These are phyloP conservation scores for Phytophthora sansomeana DNA, from an alignment of 352 stramenopile genomes.

Conservation along the genomic window DNA sequence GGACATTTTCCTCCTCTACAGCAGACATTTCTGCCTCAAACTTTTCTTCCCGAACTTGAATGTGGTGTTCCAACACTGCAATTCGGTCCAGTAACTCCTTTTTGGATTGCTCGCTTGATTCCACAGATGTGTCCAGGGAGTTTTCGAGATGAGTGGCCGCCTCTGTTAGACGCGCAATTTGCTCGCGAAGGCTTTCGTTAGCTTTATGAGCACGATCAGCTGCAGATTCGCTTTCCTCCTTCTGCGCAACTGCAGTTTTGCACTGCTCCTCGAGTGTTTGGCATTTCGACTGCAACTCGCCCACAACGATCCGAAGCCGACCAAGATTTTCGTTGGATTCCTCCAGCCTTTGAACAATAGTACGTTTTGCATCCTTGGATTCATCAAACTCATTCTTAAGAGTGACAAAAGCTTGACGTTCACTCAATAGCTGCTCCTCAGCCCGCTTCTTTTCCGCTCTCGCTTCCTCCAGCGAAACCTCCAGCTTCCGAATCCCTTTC, in stretches of 20 bases:
- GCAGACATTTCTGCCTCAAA: conserved; percentile 34
- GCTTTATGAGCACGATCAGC: conserved; percentile 18
- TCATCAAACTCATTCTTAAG: conserved; percentile 67
- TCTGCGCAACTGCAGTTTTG: conserved; percentile 18
- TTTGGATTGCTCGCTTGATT: conserved; percentile 36
- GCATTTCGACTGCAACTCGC: conserved; percentile 46
- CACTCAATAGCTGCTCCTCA: conserved; percentile 59
- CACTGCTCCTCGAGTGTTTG: conserved; percentile 42
- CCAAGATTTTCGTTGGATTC: conserved; percentile 79
- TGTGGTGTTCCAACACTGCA: conserved; percentile 37
- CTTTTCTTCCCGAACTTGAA: conserved; percentile 36
- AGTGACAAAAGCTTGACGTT: conserved; percentile 60
- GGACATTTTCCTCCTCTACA: conserved; percentile 27
- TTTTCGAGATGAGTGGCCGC: conserved; percentile 34
- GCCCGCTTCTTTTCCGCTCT: conserved; percentile 57
- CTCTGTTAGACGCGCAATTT: conserved; percentile 26
- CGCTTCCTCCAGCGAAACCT: conserved; percentile 53
- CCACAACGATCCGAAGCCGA: conserved; percentile 60
- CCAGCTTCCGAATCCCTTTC: conserved; percentile 78
- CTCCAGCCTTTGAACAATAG: conserved; percentile 62
- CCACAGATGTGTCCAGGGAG: conserved; percentile 41
- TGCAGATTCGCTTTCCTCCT: conserved; percentile 24
- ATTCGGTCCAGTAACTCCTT: conserved; percentile 45
- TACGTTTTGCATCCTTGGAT: conserved; percentile 50
- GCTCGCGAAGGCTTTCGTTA: conserved; percentile 35